phyloP scores from a whole-genome alignment of 495 filamentous ascomycete species.

The Lasiosphaeria hispida region DNA sequence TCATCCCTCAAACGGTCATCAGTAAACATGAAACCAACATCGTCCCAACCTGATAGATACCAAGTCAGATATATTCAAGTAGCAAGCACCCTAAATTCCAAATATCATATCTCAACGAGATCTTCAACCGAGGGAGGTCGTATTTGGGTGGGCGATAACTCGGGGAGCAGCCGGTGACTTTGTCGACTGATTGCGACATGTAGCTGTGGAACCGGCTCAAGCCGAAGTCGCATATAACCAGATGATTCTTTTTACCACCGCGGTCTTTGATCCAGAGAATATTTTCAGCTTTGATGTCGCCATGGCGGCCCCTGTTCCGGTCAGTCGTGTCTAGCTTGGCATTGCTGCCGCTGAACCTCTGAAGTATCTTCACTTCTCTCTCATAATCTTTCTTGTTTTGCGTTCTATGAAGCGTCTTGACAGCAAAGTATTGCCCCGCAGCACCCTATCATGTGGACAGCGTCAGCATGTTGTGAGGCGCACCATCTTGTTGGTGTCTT shows the following conservation, averaged over 20 bases:
- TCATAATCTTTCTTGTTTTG: background rate
- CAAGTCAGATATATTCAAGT: constrained; percentile 22
- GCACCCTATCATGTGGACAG: background rate
- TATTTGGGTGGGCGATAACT: constrained; percentile 10
- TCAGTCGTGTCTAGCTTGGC: background rate
- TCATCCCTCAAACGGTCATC: background rate
- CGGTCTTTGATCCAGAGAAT: constrained; percentile 19
- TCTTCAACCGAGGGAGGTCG: background rate
- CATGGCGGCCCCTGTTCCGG: constrained; percentile 18
- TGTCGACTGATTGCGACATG: background rate
- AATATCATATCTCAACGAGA: constrained; percentile 20
- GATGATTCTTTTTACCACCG: background rate
- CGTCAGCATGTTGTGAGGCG: background rate
- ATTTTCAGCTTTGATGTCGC: constrained; percentile 31
- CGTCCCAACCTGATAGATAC: constrained; percentile 9
- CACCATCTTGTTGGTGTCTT: background rate
- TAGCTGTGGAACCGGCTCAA: constrained; percentile 6
- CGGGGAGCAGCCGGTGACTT: background rate
- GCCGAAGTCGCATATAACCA: constrained; percentile 28
- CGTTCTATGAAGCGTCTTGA: constrained; percentile 11
- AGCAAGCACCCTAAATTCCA: constrained; percentile 25
- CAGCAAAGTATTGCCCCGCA: constrained; percentile 5
- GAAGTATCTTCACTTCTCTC: constrained; percentile 24
- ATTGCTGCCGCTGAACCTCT: constrained; percentile 24
- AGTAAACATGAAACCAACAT: background rate